Base-by-base conservation (phyloP, 2,329 filamentous ascomycete genomes). In the Xylaria sp. region DNA sequence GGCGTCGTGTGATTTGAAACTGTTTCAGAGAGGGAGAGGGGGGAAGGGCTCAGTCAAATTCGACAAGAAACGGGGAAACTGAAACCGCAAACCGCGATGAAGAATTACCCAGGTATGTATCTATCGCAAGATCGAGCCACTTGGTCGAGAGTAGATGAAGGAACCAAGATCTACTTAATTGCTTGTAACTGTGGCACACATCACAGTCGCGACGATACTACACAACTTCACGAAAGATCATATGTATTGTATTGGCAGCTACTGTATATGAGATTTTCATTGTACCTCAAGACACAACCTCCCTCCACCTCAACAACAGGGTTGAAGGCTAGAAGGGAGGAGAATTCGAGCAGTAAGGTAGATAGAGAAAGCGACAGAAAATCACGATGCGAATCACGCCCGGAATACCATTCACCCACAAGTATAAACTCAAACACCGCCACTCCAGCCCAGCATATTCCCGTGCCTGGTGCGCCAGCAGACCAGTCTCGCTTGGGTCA, bases 231-330 rank as follows among this genome's bases (percentile, higher is more conserved):
- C 8, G 11, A 10, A 13, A 66, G 67, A 42, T 42, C 59, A 62
- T 68, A 63, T 69, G 65, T 68, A 67, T 66, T 65, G 65, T 68
- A 66, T 66, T 65, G 63, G 59, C 56, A 64, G 58, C 63, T 67
- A 65, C 62, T 55, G 37, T 57, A 59, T 58, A 57, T 30, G 52
- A 52, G 56, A 61, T 65, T 66, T 66, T 66, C 61, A 61, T 68
- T 57, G 59, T 64, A 66, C 60, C 59, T 64, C 64, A 60, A 30
- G 23, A 30, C 23, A 4, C 5, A 58, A 63, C 63, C 58, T 63
- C 59, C 64, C 53, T 54, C 48, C 44, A 4, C 54, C 52, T n/a
- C n/a, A 59, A 30, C n/a, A 59, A 30, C 59, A 61, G 65, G 64
- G 52, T 57, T 30, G 48, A 54, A 19, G 49, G 49, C 48, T 35